A percentile compares a stretch with the other conserved stretches of the same genome.
These are phyloP conservation scores for Cubamyces sp. DNA, from an alignment of 768 basidiomycete genomes.

Conservation along the genomic window DNA sequence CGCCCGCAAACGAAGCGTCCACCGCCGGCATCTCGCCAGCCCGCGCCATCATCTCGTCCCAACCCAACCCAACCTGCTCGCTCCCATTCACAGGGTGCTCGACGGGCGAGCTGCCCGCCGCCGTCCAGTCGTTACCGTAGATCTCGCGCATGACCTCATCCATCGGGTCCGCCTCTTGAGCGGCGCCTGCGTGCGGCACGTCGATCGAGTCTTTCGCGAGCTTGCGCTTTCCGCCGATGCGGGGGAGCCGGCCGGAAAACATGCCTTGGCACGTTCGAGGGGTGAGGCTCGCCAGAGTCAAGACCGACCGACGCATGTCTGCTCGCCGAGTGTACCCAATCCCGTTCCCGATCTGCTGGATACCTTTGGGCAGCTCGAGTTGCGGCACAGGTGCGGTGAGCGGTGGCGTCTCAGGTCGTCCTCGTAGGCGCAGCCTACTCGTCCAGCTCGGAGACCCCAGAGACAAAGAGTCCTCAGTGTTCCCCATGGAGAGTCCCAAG, in stretches of 20 bases:
- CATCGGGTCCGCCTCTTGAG: conserved; percentile 29
- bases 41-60: conserved; percentile 9
- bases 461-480: conserved; percentile 25
- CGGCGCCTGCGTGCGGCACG: neutral
- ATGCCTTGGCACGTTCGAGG: conserved; percentile 29
- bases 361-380: conserved; percentile 43
- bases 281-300: conserved; percentile 23
- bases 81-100: neutral
- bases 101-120: conserved; percentile 18
- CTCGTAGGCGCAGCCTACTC: conserved; percentile 47
- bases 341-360: conserved; percentile 40
- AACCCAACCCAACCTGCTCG: conserved; percentile 9
- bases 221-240: conserved; percentile 14
- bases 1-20: conserved; percentile 24
- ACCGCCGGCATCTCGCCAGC: conserved; percentile 6
- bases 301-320: conserved; percentile 18
- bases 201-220: neutral
- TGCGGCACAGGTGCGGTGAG: conserved; percentile 31
- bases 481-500: conserved; percentile 38
- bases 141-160: conserved; percentile 36
- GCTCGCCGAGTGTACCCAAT: conserved; percentile 33
- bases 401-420: conserved; percentile 39
- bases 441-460: conserved; percentile 33
- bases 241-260: conserved; percentile 13
- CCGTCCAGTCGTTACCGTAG: conserved; percentile 31